phyloP scores from a whole-genome alignment of 2,329 filamentous ascomycete genomes.

The Pseudocercospora crystallina region DNA sequence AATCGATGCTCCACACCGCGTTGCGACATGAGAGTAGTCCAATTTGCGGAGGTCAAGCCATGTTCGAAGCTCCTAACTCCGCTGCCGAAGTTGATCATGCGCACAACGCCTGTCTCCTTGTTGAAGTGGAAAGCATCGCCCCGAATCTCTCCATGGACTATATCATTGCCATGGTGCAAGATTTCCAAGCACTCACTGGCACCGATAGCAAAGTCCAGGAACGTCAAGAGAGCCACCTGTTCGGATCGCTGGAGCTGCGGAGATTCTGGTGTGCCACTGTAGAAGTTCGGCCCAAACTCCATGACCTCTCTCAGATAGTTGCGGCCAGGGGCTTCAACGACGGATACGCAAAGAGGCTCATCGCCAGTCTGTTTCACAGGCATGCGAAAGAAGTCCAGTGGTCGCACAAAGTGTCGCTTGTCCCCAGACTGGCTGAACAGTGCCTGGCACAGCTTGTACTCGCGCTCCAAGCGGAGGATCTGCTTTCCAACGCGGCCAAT shows the following conservation, averaged over 20 bases:
- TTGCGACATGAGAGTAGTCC: conserved; percentile 80
- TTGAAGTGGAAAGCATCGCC: conserved; percentile 91
- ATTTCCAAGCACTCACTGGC: conserved; percentile 83
- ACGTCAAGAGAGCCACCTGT: conserved; percentile 61
- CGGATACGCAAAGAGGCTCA: conserved; percentile 70
- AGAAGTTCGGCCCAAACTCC: conserved; percentile 68
- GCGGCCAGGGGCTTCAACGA: conserved; percentile 74
- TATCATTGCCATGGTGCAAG: conserved; percentile 82
- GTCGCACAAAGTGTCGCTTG: conserved; percentile 73
- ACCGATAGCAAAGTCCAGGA: conserved; percentile 88
- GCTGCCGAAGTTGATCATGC: conserved; percentile 80
- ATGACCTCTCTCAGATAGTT: conserved; percentile 72
- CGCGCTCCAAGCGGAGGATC: conserved; percentile 77
- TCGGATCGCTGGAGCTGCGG: conserved; percentile 18
- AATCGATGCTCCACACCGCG: conserved; percentile 85
- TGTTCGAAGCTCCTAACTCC: conserved; percentile 88
- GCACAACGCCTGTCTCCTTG: conserved; percentile 67
- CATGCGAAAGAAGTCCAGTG: conserved; percentile 75
- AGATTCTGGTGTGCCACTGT: conserved; percentile 32
- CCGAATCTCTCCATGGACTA: conserved; percentile 87
- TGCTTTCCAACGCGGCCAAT: conserved; percentile 82
- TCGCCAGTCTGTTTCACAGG: conserved; percentile 68
- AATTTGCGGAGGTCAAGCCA: conserved; percentile 78
- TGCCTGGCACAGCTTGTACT: conserved; percentile 78
- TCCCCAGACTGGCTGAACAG: conserved; percentile 57